A percentile compares a stretch with the other conserved stretches of the same genome.
Conservation (phyloP, 345 rosid genomes). For the Conringia planisiliqua region DNA sequence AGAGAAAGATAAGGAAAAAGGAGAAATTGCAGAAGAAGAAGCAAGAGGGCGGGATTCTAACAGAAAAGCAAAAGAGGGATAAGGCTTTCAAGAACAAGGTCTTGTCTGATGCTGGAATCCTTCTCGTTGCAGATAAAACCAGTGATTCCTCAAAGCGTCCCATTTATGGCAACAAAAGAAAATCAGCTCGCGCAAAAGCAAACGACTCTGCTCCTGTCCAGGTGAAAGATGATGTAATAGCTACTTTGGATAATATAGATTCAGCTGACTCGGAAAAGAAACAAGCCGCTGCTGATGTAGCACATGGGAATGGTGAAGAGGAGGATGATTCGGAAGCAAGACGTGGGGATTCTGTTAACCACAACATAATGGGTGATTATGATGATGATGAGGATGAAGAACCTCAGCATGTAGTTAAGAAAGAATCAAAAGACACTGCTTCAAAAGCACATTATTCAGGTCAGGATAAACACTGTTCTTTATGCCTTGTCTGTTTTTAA, state of each 20-base stretch:
- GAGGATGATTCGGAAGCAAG: slow-evolving; percentile 86
- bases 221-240: slow-evolving; percentile 42
- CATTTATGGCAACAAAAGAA: slow-evolving; percentile 72
- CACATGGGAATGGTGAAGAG: no score
- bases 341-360: slow-evolving; percentile 92
- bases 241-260: slow-evolving; percentile 34
- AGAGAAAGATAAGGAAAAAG: slow-evolving; percentile 72
- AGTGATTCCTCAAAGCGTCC: slow-evolving; percentile 61
- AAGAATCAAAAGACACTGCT: no score
- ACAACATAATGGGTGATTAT: no score
- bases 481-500: neutral
- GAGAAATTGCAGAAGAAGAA: slow-evolving; percentile 82
- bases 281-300: slow-evolving; percentile 43
- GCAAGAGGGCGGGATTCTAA: slow-evolving; percentile 79
- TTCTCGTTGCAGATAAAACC: slow-evolving; percentile 47
- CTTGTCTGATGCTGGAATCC: slow-evolving; percentile 49
- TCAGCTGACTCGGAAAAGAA: slow-evolving; percentile 42
- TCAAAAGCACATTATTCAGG: slow-evolving; percentile 44
- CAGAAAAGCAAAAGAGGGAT: slow-evolving; percentile 71
- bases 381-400: no score
- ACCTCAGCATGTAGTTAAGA: no score
- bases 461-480: slow-evolving; percentile 7
- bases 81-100: slow-evolving; percentile 85
- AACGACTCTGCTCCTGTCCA: slow-evolving; percentile 49
- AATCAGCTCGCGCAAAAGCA: slow-evolving; percentile 49